A percentile compares a stretch with the other conserved stretches of the same genome.
Conservation (phyloP, 257 asterid species). For the Nicotiana tomentosiformis region DNA sequence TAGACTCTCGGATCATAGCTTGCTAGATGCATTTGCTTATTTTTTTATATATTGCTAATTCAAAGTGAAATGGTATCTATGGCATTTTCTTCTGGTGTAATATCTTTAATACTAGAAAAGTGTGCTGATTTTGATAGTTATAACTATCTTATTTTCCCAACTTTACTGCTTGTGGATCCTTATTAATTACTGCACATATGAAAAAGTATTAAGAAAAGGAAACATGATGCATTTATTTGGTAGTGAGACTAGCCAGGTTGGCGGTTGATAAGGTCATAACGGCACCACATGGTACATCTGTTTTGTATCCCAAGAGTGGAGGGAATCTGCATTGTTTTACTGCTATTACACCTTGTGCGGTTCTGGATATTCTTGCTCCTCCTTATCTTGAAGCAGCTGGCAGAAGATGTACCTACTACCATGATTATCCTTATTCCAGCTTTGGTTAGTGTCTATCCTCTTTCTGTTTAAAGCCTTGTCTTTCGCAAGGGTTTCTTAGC, state of each 20-base stretch:
- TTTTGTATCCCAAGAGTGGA: slow-evolving; percentile 74
- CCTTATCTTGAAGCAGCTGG: slow-evolving; percentile 73
- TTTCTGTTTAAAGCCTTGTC: background rate
- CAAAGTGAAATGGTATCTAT: background rate
- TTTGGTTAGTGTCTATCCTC: slow-evolving; percentile 43
- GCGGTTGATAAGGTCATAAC: slow-evolving; percentile 68
- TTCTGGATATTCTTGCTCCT: slow-evolving; percentile 93
- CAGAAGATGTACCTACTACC: slow-evolving; percentile 79
- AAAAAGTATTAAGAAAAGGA: background rate
- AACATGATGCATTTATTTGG: slow-evolving; percentile 11
- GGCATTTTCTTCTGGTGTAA: background rate
- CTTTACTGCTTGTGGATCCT: background rate
- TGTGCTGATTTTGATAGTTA: background rate
- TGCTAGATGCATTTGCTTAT: background rate
- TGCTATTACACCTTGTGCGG: slow-evolving; percentile 89
- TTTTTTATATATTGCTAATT: background rate
- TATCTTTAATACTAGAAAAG: background rate
- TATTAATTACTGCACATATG: background rate
- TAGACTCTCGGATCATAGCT: background rate
- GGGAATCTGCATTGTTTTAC: slow-evolving; percentile 93
- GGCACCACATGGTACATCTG: slow-evolving; percentile 65
- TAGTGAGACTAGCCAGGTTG: slow-evolving; percentile 93
- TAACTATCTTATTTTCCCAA: background rate
- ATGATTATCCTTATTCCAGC: slow-evolving; percentile 65
- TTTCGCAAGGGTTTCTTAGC: background rate